Evolutionary conservation across 2,329 filamentous ascomycete genomes (phyloP).

Genomic region (Monosporascus sp.): DNA sequence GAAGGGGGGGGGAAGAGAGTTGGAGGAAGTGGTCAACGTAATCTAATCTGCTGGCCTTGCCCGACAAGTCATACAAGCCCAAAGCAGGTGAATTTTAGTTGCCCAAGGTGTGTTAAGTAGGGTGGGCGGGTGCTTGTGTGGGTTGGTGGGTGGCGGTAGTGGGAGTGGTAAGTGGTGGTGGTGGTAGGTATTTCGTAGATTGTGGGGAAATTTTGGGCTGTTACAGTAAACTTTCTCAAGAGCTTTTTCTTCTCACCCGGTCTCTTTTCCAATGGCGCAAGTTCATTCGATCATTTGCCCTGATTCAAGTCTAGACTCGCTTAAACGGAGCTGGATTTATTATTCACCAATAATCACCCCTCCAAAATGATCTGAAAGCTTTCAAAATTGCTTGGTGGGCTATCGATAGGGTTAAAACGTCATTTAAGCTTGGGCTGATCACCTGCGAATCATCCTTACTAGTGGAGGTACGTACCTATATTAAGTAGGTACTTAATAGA

Average conservation of each 20-base stretch:
- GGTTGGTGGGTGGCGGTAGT: no score
- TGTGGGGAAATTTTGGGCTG: neutral
- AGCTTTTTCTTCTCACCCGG: neutral
- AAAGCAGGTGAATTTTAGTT: no score
- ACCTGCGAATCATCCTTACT: no score
- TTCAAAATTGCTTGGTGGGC: neutral
- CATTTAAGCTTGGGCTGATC: neutral
- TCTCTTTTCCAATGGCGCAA: neutral
- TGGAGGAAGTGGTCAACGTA: neutral
- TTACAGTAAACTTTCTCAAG: neutral
- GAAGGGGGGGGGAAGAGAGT: neutral
- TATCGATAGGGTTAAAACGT: neutral
- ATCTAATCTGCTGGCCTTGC: neutral
- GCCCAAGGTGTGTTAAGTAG: no score
- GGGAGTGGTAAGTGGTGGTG: neutral
- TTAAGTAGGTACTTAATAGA: no score
- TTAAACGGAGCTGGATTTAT: neutral
- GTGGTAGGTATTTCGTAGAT: neutral
- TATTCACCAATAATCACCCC: neutral
- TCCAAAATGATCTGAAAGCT: neutral
- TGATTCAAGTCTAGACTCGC: neutral
- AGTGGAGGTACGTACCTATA: no score
- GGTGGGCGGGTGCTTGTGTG: no score
- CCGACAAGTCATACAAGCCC: no score
- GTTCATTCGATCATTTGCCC: neutral